A percentile compares a stretch with the other conserved stretches of the same genome.
phyloP scores from a whole-genome alignment of 106 monocot genomes.

The Gastrodia elata region DNA sequence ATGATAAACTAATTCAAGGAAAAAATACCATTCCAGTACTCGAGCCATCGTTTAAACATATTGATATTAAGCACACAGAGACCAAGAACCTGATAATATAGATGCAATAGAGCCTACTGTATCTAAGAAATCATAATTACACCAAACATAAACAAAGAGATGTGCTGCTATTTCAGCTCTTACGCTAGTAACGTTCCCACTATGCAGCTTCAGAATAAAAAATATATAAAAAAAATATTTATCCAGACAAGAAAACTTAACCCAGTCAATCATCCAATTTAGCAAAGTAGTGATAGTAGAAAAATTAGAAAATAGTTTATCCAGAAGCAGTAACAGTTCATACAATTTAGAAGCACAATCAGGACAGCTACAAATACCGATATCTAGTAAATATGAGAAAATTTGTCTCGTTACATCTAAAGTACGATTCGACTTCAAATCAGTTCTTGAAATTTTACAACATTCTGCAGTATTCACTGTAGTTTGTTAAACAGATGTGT shows the following conservation, averaged over 20 bases:
- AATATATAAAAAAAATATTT: neutral
- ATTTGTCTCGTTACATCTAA: neutral
- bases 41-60: too few relatives aligned
- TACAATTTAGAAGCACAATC: neutral
- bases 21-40: neutral
- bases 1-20: neutral
- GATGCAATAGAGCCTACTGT: neutral
- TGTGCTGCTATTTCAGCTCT: neutral
- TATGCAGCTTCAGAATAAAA: neutral
- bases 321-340: neutral
- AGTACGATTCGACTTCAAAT: too few relatives aligned
- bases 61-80: too few relatives aligned
- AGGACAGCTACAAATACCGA: neutral
- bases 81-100: too few relatives aligned
- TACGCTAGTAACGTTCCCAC: neutral
- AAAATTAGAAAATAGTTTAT: neutral
- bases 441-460: neutral
- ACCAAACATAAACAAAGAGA: neutral
- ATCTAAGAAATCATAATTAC: neutral
- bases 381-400: neutral
- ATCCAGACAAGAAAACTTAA: neutral
- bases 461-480: neutral
- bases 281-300: neutral
- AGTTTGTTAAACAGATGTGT: neutral
- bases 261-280: neutral